Conservation (phyloP, 2,329 filamentous ascomycete genomes). For the Trichoderma sp. region DNA sequence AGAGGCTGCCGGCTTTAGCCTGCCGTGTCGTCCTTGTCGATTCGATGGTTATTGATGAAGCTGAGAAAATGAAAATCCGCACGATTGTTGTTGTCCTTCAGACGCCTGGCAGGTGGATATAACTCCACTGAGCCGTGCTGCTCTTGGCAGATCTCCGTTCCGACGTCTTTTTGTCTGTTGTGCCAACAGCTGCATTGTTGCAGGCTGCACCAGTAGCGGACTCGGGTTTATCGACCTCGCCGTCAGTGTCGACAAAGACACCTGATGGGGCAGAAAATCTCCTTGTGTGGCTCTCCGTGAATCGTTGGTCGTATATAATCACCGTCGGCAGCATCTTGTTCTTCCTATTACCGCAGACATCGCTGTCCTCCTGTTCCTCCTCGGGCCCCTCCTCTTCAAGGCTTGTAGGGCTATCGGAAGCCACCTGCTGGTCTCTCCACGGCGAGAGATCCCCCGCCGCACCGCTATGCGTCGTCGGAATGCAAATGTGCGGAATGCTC, state of each 20-base stretch:
- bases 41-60: not conserved
- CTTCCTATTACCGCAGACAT: not conserved
- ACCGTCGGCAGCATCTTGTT: constrained; percentile 33
- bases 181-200: constrained; percentile 21
- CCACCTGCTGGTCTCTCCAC: not conserved
- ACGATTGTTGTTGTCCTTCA: constrained; percentile 27
- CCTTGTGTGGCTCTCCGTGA: constrained; percentile 35
- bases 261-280: constrained; percentile 36
- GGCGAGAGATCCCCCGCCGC: constrained; percentile 46
- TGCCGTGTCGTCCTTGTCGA: not conserved
- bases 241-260: not conserved
- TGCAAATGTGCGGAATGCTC: constrained; percentile 58
- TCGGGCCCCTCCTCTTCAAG: not conserved
- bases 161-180: constrained; percentile 17
- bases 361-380: not conserved
- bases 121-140: constrained; percentile 40
- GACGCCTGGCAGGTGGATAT: constrained; percentile 41
- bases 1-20: not conserved
- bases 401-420: not conserved
- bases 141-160: constrained; percentile 27
- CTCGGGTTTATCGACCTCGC: not conserved
- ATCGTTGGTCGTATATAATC: constrained; percentile 44
- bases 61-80: not conserved
- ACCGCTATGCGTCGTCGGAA: constrained; percentile 61
- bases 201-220: constrained; percentile 22